Percentiles rank a stretch among this genome's conserved stretches.
Evolutionary conservation across 2,329 filamentous ascomycete genomes (phyloP).

Genomic region (Sclerotinia glacialis): DNA sequence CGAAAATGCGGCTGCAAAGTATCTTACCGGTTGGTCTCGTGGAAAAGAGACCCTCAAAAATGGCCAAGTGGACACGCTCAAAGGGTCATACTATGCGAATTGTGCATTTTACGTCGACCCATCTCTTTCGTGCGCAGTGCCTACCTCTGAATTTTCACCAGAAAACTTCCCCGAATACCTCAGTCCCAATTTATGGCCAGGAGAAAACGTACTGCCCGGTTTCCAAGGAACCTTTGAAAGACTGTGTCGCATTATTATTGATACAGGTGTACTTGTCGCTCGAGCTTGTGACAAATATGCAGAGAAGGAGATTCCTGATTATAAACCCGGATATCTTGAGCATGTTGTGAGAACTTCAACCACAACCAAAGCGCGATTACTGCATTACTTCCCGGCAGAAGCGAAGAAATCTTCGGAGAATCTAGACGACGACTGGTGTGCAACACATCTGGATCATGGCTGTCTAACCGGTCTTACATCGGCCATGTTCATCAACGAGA

Average conservation of each 20-base stretch:
- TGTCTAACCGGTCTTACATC: slow-evolving; percentile 92
- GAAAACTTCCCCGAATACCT: slow-evolving; percentile 82
- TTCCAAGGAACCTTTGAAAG: slow-evolving; percentile 71
- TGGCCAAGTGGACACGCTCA: slow-evolving; percentile 74
- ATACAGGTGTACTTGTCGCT: slow-evolving; percentile 84
- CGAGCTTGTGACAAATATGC: slow-evolving; percentile 88
- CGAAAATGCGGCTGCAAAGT: slow-evolving; percentile 60
- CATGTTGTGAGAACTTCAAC: slow-evolving; percentile 79
- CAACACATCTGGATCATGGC: slow-evolving; percentile 85
- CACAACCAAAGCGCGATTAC: slow-evolving; percentile 83
- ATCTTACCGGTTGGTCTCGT: slow-evolving; percentile 72
- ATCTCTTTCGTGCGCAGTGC: slow-evolving; percentile 58
- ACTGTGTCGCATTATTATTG: slow-evolving; percentile 81
- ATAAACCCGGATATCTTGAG: slow-evolving; percentile 77
- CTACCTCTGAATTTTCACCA: slow-evolving; percentile 55
- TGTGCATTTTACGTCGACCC: slow-evolving; percentile 73
- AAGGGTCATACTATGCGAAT: slow-evolving; percentile 83
- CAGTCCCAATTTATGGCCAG: slow-evolving; percentile 85
- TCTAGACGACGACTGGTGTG: slow-evolving; percentile 88
- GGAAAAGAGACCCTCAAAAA: slow-evolving; percentile 80
- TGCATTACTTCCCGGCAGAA: slow-evolving; percentile 84
- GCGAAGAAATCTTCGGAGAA: slow-evolving; percentile 40
- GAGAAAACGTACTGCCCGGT: slow-evolving; percentile 63
- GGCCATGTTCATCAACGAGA: slow-evolving; percentile 93
- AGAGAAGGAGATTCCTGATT: slow-evolving; percentile 70